Percentiles rank a stretch among this genome's conserved stretches.
Conservation (phyloP, 2,329 filamentous ascomycete species). For the Furcasterigmium sp. region DNA sequence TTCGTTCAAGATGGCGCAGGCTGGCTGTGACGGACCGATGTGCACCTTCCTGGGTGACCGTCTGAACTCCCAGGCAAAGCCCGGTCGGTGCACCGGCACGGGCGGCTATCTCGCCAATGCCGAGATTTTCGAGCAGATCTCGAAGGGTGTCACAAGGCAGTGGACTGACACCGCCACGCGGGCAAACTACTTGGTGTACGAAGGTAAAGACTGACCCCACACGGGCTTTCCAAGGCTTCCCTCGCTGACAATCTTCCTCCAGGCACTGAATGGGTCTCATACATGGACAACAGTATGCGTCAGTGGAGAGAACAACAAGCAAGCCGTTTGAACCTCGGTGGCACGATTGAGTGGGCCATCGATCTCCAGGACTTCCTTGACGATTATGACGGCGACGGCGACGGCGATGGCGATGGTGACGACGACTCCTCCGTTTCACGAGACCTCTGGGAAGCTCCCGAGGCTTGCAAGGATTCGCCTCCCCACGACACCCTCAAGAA, state of each 20-base stretch:
- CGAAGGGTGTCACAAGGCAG: too few species aligned
- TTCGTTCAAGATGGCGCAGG: constrained; percentile 24
- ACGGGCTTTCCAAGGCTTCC: constrained; percentile 8
- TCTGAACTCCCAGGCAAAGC: constrained; percentile 12
- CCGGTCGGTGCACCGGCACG: constrained; percentile 21
- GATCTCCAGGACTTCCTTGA: background rate
- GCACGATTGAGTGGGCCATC: constrained; percentile 2
- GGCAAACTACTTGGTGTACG: background rate
- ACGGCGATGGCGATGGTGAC: background rate
- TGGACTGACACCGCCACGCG: background rate
- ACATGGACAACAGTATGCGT: background rate
- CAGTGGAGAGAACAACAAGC: background rate
- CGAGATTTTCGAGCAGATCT: constrained; percentile 19
- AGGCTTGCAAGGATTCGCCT: background rate
- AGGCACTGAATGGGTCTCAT: constrained; percentile 5
- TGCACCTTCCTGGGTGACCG: constrained; percentile 18
- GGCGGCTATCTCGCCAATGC: constrained; percentile 24
- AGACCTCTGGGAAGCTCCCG: background rate
- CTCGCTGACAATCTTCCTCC: background rate
- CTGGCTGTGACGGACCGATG: constrained; percentile 17
- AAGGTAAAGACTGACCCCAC: background rate
- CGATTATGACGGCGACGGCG: background rate
- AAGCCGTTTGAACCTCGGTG: background rate
- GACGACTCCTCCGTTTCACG: too few species aligned
- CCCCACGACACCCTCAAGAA: background rate